Conservation (phyloP, 2,329 filamentous ascomycete genomes). For the Colletotrichum zoysiae region DNA sequence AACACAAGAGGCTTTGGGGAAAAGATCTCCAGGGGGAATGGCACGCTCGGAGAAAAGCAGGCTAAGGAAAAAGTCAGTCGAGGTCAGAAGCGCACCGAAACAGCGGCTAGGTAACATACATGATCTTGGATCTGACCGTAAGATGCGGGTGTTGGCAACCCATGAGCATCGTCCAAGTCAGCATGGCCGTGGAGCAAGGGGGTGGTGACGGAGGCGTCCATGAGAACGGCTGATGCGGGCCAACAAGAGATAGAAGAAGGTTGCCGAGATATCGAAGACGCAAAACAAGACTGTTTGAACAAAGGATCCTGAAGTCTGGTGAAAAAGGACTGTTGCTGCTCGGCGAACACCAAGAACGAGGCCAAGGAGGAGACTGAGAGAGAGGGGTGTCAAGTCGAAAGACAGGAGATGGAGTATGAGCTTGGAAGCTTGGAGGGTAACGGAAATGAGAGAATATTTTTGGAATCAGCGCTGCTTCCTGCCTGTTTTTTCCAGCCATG, state of each 20-base stretch:
- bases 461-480: background rate
- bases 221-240: background rate
- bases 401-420: background rate
- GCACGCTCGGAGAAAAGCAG: constrained; percentile 63
- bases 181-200: constrained; percentile 42
- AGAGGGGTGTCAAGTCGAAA: constrained; percentile 5
- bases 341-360: constrained; percentile 4
- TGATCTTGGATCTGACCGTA: constrained; percentile 46
- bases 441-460: background rate
- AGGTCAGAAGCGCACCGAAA: background rate
- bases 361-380: background rate
- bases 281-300: background rate
- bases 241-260: constrained; percentile 24
- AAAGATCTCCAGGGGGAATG: constrained; percentile 65
- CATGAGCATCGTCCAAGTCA: constrained; percentile 9
- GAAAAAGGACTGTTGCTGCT: background rate
- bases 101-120: constrained; percentile 44
- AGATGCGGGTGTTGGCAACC: constrained; percentile 39
- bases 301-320: background rate
- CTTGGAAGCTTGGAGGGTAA: background rate
- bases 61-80: constrained; percentile 50
- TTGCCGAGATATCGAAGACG: background rate
- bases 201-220: constrained; percentile 41
- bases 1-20: constrained; percentile 59
- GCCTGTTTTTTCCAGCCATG: background rate